Conservation (phyloP, 129 eudicot genomes). For the Oenanthe sinensis region DNA sequence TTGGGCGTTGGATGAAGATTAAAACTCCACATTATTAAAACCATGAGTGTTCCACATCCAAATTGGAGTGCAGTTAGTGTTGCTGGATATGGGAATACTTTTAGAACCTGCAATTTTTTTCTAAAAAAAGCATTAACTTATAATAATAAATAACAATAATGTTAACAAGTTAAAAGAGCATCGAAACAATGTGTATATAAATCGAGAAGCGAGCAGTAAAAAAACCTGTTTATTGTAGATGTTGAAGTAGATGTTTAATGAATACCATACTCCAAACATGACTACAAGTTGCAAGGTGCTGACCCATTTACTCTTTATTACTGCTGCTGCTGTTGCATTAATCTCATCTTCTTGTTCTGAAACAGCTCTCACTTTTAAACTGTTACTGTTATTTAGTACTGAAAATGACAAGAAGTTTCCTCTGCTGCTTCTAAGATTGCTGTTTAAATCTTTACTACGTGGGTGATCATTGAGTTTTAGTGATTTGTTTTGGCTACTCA, state of each 20-base stretch:
- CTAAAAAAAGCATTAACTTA: neutral
- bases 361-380: neutral
- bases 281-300: constrained; percentile 50
- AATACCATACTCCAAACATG: constrained; percentile 83
- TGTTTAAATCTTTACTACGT: neutral
- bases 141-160: neutral
- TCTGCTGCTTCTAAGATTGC: neutral
- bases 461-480: neutral
- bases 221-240: constrained; percentile 89
- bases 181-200: no score
- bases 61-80: neutral
- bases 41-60: constrained; percentile 54
- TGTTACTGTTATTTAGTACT: neutral
- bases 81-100: neutral
- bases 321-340: neutral
- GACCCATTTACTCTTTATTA: neutral
- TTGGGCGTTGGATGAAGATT: constrained; percentile 75
- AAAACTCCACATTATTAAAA: constrained; percentile 64
- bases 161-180: neutral
- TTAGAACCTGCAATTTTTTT: neutral
- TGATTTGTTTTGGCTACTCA: neutral
- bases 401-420: neutral
- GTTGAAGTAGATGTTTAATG: constrained; percentile 47
- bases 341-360: neutral
- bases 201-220: neutral